A percentile compares a stretch with the other conserved stretches of the same genome.
Conservation (phyloP, 1,284 basidiomycete genomes). For the Hemileia vastatrix region DNA sequence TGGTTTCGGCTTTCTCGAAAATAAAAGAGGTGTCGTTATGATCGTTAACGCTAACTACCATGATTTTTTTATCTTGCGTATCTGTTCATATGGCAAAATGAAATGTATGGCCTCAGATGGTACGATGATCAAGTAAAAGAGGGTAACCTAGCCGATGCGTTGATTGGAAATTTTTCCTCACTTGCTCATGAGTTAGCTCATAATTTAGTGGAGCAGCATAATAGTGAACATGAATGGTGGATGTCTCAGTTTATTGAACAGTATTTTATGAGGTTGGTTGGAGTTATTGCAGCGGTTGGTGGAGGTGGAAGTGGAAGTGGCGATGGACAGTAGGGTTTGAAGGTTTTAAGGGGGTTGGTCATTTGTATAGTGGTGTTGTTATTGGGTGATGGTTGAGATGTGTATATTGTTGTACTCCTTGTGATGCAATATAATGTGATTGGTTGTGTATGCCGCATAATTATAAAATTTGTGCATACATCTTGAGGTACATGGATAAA, state of each 20-base stretch:
- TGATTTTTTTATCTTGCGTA: not conserved
- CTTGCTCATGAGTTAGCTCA: conserved; percentile 23
- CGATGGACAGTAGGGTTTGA: not conserved
- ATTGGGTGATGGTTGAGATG: not conserved
- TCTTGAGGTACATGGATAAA: too few species aligned
- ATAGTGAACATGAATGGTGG: conserved; percentile 24
- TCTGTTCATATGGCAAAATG: not conserved
- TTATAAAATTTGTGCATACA: not conserved
- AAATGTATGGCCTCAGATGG: conserved; percentile 5
- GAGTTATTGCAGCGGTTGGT: conserved; percentile 6
- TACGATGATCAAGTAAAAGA: conserved; percentile 23
- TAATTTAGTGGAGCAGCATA: conserved; percentile 21
- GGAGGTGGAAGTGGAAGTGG: not conserved
- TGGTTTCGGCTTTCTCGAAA: not conserved
- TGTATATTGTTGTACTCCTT: not conserved
- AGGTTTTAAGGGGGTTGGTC: not conserved
- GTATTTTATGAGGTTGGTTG: conserved; percentile 18
- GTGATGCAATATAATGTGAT: not conserved
- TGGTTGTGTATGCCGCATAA: not conserved
- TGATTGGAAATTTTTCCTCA: conserved; percentile 22
- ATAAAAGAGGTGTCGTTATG: not conserved
- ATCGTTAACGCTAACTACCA: not conserved
- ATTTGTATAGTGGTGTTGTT: not conserved
- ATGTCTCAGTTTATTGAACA: conserved; percentile 23
- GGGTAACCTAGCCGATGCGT: conserved; percentile 19